phyloP scores from a whole-genome alignment of 2,329 filamentous ascomycete genomes.

The Aspergillus arachidicola region DNA sequence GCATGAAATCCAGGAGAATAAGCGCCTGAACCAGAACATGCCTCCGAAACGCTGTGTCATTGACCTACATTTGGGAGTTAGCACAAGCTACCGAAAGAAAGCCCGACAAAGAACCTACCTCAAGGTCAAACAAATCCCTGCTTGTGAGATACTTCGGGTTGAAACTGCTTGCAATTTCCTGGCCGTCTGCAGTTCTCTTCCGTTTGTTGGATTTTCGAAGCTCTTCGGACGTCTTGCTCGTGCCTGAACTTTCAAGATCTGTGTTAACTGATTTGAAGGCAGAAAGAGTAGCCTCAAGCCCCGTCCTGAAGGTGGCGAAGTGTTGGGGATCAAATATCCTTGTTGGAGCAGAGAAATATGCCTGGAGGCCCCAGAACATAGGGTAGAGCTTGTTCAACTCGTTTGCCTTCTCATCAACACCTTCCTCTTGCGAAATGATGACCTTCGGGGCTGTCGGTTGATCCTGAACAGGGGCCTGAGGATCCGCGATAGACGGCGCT shows the following conservation, averaged over 20 bases:
- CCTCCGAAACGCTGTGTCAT: constrained; percentile 89
- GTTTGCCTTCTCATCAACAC: constrained; percentile 47
- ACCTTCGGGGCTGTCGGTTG: constrained; percentile 28
- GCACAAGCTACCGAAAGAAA: constrained; percentile 9
- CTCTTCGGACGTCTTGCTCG: constrained; percentile 63
- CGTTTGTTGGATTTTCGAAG: constrained; percentile 68
- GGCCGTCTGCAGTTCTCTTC: constrained; percentile 65
- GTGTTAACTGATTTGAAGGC: constrained; percentile 74
- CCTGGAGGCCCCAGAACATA: constrained; percentile 90
- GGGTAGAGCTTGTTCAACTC: constrained; percentile 79
- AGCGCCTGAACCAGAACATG: constrained; percentile 94
- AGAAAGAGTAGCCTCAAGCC: constrained; percentile 64
- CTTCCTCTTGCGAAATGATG: constrained; percentile 26
- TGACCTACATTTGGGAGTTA: constrained; percentile 62
- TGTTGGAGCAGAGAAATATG: constrained; percentile 88
- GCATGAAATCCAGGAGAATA: constrained; percentile 90
- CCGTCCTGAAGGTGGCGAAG: constrained; percentile 67
- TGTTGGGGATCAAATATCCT: constrained; percentile 72
- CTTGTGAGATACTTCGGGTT: constrained; percentile 99
- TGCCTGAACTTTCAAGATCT: constrained; percentile 68
- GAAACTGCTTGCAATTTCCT: constrained; percentile 72
- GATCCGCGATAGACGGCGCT: constrained; percentile 18
- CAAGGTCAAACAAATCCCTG: constrained; percentile 90
- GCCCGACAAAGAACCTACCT: constrained; percentile 57
- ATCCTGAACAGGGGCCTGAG: constrained; percentile 18